Base-by-base conservation (phyloP, 1,284 basidiomycete species). In the Golubevia pallescens region DNA sequence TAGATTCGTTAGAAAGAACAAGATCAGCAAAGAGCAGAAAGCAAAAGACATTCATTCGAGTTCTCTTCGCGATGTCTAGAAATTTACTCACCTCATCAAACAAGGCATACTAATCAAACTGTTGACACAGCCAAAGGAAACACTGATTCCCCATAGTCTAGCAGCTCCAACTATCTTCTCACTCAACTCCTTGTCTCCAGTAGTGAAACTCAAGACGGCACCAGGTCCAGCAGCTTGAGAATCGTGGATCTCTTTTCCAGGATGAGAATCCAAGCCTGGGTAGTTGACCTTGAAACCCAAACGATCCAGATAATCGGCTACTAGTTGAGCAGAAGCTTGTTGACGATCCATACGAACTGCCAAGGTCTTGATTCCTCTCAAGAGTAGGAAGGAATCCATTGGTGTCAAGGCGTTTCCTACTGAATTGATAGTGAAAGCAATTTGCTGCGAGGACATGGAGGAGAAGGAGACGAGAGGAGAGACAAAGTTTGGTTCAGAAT, bases 91-190 rank as follows among this genome's bases (percentile, higher is more conserved):
- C n/a, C 61, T 85, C 83, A 99, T 99, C 76, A 95, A 91, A 86
- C 97, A 99, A 56, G 97, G 97, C 97, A 99, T 99, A 77, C 93
- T 95, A 87, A 99, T 99, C 84, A 99, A 87, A 82, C 93, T 94
- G 88, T 99, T 99, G 76, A 99, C 95, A 75, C 94, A 95, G 34
- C 97, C 97, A 85, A 99, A 99, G 78, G 93, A 95, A 77, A 99
- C 97, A 71, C 92, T 94, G 82, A 99, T 97, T 38, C 96, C 94
- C 95, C 96, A 99, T 34, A 99, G 88, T 59, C 94, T 89, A 7
- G 96, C 93, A 0, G 92, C 92, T 4, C 93, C 95, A 7, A 99
- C 95, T 70, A 99, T 93, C 67, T 92, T 90, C 87, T 98, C 95
- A 81, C 93, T 95, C 66, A 97, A 86, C 63, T 90, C 90, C 84